Conservation (phyloP, 805 yeast genomes). For the Pichia cabralensis region DNA sequence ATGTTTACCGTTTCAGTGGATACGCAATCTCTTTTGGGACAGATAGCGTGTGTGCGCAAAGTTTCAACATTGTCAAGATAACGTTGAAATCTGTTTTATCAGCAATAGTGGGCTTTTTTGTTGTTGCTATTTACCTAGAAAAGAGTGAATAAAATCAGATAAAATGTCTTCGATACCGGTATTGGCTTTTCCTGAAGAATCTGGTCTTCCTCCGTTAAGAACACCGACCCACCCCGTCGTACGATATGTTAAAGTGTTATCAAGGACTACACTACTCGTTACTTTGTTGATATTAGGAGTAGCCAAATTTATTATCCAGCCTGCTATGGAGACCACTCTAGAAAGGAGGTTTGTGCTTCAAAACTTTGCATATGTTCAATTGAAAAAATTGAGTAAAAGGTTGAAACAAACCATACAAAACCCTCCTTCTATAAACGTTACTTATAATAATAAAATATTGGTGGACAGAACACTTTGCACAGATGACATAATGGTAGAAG, state of each 20-base stretch:
- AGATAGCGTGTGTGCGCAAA: no score
- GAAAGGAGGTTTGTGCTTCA: slow-evolving; percentile 30
- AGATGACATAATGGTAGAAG: slow-evolving; percentile 11
- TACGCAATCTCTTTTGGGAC: no score
- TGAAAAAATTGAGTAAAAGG: slow-evolving; percentile 21
- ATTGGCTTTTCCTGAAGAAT: slow-evolving; percentile 27
- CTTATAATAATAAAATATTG: slow-evolving; percentile 29
- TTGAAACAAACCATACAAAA: slow-evolving; percentile 20
- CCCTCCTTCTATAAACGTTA: slow-evolving; percentile 34
- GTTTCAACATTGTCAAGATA: no score
- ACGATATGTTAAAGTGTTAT: slow-evolving; percentile 20
- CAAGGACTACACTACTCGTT: slow-evolving; percentile 28
- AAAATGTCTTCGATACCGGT: slow-evolving; percentile 14
- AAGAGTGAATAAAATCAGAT: no score
- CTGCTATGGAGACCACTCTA: slow-evolving; percentile 29
- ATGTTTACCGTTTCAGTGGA: no score
- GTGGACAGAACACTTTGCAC: slow-evolving; percentile 27
- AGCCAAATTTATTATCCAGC: slow-evolving; percentile 29
- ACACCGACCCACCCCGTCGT: slow-evolving; percentile 17
- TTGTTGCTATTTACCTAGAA: no score
- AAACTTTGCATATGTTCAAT: slow-evolving; percentile 18
- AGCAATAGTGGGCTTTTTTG: no score
- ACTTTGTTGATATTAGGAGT: slow-evolving; percentile 23
- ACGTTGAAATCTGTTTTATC: no score
- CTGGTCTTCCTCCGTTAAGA: slow-evolving; percentile 5